Conservation (phyloP, 2,329 filamentous ascomycete genomes). For the Microsporum audouinii region DNA sequence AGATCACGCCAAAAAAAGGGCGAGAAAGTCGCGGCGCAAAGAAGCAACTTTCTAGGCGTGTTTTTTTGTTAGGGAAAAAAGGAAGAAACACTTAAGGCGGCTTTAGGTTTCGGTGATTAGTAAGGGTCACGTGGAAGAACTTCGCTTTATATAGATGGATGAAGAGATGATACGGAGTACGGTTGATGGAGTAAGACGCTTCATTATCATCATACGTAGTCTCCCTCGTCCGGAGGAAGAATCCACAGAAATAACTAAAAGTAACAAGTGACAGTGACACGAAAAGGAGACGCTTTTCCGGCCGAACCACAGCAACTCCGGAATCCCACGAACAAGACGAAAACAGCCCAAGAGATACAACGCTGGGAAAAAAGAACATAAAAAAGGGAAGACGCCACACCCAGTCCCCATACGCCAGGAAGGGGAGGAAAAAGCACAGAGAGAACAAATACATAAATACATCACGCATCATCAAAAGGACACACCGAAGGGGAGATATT, state of each 20-base stretch:
- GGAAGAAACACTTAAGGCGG: neutral
- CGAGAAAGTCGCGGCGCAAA: neutral
- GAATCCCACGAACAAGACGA: constrained; percentile 1
- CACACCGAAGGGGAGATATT: neutral
- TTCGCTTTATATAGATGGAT: constrained; percentile 5
- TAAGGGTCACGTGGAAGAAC: constrained; percentile 15
- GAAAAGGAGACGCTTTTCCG: constrained; percentile 9
- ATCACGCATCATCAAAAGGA: neutral
- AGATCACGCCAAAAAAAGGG: neutral
- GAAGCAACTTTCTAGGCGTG: neutral
- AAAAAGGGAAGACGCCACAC: neutral
- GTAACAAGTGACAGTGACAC: constrained; percentile 12
- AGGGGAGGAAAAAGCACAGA: neutral
- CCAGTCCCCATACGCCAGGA: neutral
- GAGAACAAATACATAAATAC: neutral
- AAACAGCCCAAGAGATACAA: neutral
- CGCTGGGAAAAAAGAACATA: neutral
- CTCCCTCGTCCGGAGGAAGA: constrained; percentile 6
- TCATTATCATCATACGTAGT: neutral
- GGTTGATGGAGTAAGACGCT: neutral
- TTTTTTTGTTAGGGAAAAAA: neutral
- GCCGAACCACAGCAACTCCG: neutral
- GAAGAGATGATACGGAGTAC: neutral
- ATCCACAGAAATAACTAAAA: constrained; percentile 16
- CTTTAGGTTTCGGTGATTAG: neutral